A percentile compares a stretch with the other conserved stretches of the same genome.
These are phyloP conservation scores for Aspergillus sparsus DNA, from an alignment of 495 filamentous ascomycete genomes.

Conservation along the genomic window DNA sequence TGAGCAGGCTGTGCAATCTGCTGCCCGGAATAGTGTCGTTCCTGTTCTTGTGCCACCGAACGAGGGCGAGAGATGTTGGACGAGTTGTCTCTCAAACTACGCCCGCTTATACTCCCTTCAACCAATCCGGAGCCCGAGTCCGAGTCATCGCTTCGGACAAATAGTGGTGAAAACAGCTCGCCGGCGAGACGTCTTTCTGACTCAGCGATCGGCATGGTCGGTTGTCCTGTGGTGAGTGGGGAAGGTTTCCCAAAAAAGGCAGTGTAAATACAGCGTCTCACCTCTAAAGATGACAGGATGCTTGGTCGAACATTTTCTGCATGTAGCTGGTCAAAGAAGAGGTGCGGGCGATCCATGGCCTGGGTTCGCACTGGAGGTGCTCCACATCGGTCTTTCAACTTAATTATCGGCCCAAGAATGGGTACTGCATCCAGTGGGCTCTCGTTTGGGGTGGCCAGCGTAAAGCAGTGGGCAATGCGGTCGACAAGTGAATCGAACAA, in stretches of 20 bases:
- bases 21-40: too few relatives aligned
- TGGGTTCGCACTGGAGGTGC: conserved; percentile 22
- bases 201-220: too few relatives aligned
- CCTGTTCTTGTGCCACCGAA: too few relatives aligned
- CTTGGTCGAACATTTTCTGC: conserved; percentile 12
- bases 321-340: conserved; percentile 35
- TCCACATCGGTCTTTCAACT: conserved; percentile 24
- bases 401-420: conserved; percentile 16
- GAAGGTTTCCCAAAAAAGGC: conserved; percentile 32
- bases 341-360: conserved; percentile 22
- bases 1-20: too few relatives aligned
- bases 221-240: too few relatives aligned
- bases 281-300: conserved; percentile 33
- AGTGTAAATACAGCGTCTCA: conserved; percentile 36
- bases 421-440: conserved; percentile 8
- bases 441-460: conserved; percentile 18
- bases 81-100: too few relatives aligned
- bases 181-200: too few relatives aligned
- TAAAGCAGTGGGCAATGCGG: conserved; percentile 27
- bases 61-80: too few relatives aligned
- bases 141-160: too few relatives aligned
- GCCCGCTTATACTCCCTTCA: too few relatives aligned
- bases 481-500: conserved; percentile 26
- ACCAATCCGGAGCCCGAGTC: too few relatives aligned
- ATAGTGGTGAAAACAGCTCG: too few relatives aligned